Percentiles rank a stretch among this genome's conserved stretches.
Conservation (phyloP, 78 protist species). For the Dictyostelium firmibasis region DNA sequence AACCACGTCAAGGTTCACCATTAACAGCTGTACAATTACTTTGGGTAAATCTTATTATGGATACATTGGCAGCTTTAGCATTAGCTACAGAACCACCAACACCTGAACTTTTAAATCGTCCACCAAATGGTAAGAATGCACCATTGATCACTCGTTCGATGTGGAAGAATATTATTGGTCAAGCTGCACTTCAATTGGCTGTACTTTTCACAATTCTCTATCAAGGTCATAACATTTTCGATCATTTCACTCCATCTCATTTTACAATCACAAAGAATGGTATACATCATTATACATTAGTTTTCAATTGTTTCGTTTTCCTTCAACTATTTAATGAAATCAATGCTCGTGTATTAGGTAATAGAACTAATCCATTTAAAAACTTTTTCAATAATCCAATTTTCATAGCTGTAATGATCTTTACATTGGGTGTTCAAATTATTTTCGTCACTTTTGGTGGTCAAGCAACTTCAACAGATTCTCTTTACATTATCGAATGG, state of each 20-base stretch:
- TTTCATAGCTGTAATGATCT: conserved; percentile 76
- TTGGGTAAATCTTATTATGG: conserved; percentile 99
- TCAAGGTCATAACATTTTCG: conserved; percentile 39
- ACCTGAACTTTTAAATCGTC: conserved; percentile 87
- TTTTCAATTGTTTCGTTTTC: conserved; percentile 98
- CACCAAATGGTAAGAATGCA: conserved; percentile 85
- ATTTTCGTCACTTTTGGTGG: conserved; percentile 92
- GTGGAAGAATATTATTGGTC: conserved; percentile 92
- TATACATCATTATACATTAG: conserved; percentile 66
- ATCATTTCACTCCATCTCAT: background rate
- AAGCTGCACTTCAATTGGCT: conserved; percentile 86
- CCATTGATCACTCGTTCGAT: conserved; percentile 77
- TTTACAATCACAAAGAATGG: background rate
- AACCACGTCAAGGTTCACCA: conserved; percentile 72
- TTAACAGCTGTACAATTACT: conserved; percentile 96
- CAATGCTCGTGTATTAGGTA: conserved; percentile 85
- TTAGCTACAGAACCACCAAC: conserved; percentile 98
- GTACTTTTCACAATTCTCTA: conserved; percentile 72
- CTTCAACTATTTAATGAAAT: conserved; percentile 96
- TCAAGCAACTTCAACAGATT: conserved; percentile 35
- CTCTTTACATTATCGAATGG: conserved; percentile 70
- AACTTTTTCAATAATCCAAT: conserved; percentile 61
- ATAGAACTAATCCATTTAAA: conserved; percentile 27
- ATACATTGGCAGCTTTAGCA: conserved; percentile 99
- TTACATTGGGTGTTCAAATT: conserved; percentile 81